Evolutionary conservation across 1,284 basidiomycete species (phyloP), one percentile per base, ranked within the genome.

Genomic region (Fistulina hepatica): DNA sequence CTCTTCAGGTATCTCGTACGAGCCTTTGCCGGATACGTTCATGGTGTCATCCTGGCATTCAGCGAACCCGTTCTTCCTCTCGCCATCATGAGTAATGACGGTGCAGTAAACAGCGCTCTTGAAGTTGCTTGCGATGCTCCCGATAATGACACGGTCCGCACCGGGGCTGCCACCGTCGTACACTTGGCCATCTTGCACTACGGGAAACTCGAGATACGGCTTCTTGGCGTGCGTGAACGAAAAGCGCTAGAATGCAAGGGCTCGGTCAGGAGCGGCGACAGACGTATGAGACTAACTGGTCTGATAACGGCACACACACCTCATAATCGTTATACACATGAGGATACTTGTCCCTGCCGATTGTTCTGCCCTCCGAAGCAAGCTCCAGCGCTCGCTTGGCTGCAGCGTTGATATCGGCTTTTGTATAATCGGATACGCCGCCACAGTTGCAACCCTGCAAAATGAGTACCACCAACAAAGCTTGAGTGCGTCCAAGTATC

Each of bases 371-470:
- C 21, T 42, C 32, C 32, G 32, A 34, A 13, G 41, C 41, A 10
- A 42, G 25, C 24, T 37, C 37, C 17, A 42, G 31, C 4, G 41
- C 41, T 20, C 25, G 25, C 10, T 19, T 19, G 11, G 27, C 36
- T 11, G 41, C 41, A 28, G 31, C 37, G 10, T 39, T 37, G 37
- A 42, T 42, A 12, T 42, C 41, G 22, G 17, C 33, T n/a, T 35
- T 32, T 6, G 23, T 39, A 24, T 42, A 42, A 10, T 21, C 27
- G 6, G 41, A 38, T 4, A 33, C 33, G 17, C 39, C 37, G 8
- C 15, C 28, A 21, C 41, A 42, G 26, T 42, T 39, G 37, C 41
- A 42, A 8, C 41, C 41, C n/a, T n/a, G n/a, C n/a, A n/a, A n/a
- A n/a, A n/a, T n/a, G n/a, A n/a, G n/a, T n/a, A n/a, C n/a, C n/a